Evolutionary conservation across 2,329 filamentous ascomycete genomes (phyloP), one percentile per base, ranked within the genome.

Genomic region (Ophiocordyceps unilateralis): DNA sequence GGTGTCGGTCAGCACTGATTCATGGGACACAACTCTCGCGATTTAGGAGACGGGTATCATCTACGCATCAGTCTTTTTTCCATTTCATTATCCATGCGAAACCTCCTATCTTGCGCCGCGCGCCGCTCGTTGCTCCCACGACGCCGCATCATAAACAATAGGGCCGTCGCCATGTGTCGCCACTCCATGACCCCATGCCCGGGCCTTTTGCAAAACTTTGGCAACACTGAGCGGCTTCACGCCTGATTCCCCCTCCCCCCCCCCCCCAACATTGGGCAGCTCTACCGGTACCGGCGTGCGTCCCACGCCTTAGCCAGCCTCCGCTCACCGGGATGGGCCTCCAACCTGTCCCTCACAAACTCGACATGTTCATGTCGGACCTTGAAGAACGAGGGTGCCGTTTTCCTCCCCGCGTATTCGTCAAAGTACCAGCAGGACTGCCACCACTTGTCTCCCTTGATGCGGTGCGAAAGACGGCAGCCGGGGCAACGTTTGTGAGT

Each of bases 361-460:
- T 30, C n/a, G 17, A 43, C 20, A n/a, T 24, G 20, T 11, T 30
- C 32, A 1, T 11, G n/a, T 9, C 20, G 15, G 4, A n/a, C 15
- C 17, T 40, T 40, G 24, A 36, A 44, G 23, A 24, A 45, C 8
- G 20, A 21, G 7, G 26, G 40, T 15, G 17, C 34, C 11, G 39
- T 41, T 11, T 38, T 39, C 23, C 40, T 32, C 10, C 32, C 39
- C 30, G 24, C 15, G 21, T 24, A 40, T 5, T 19, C 23, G 12
- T 39, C 26, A 22, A 32, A 43, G 28, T 40, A 38, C 38, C 38
- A 44, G 17, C 42, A 44, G 10, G 14, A 26, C 39, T 40, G 14
- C 42, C 39, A 44, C 42, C 42, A 44, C 8, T 14, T 2, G 4
- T 26, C 23, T 1, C 22, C 43, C 22, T 19, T 41, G 23, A 44